Conservation (phyloP, 139 green algal genomes). For the Edaphochlamys debaryana region DNA sequence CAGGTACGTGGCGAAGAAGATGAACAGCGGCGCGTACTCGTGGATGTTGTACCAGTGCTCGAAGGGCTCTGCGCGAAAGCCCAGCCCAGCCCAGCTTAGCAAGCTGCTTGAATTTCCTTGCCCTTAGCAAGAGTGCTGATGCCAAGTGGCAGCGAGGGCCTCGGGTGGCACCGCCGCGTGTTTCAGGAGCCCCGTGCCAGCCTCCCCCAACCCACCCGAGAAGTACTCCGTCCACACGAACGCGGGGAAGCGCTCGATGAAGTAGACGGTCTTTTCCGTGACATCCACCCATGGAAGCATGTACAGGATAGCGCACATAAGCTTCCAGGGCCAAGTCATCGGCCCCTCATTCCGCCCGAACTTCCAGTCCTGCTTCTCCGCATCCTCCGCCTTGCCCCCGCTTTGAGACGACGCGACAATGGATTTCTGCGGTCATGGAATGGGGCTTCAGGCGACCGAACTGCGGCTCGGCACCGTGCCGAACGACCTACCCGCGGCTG, state of each 20-base stretch:
- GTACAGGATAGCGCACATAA: slow-evolving; percentile 67
- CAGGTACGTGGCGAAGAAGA: slow-evolving; percentile 77
- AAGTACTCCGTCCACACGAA: slow-evolving; percentile 75
- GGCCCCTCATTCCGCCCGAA: slow-evolving; percentile 70
- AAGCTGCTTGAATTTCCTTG: too few relatives aligned
- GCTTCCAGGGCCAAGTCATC: slow-evolving; percentile 73
- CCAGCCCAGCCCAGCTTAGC: too few relatives aligned
- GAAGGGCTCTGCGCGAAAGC: slow-evolving; percentile 67
- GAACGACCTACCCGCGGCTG: too few relatives aligned
- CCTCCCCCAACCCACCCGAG: slow-evolving; percentile 45
- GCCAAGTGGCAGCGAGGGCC: not conserved
- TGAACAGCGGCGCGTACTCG: slow-evolving; percentile 72
- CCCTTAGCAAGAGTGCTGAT: not conserved
- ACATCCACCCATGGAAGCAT: slow-evolving; percentile 76
- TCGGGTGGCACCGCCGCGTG: not conserved
- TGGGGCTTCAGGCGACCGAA: not conserved
- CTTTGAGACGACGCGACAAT: slow-evolving; percentile 40
- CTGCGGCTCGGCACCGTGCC: too few relatives aligned
- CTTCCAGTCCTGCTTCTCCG: slow-evolving; percentile 73
- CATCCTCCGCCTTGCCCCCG: slow-evolving; percentile 52
- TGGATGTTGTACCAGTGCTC: slow-evolving; percentile 80
- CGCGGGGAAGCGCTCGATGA: slow-evolving; percentile 72
- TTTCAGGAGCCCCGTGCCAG: too few relatives aligned
- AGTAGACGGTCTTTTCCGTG: slow-evolving; percentile 73
- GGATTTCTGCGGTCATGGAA: slow-evolving; percentile 5